Conservation (phyloP, 2,329 filamentous ascomycete genomes). For the Alternaria rosae region DNA sequence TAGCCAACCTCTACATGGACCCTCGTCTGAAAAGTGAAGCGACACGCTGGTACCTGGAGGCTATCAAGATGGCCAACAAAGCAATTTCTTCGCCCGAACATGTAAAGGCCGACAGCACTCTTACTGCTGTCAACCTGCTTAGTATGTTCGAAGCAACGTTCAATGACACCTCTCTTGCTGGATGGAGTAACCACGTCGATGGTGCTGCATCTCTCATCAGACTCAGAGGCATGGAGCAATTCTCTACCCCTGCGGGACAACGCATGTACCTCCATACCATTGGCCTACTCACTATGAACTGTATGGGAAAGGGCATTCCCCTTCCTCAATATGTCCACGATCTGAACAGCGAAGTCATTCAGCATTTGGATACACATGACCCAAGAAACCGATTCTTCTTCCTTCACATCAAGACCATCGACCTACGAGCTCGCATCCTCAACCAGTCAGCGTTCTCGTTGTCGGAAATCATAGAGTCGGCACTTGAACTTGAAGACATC, state of each 20-base stretch:
- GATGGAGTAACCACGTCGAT: constrained; percentile 48
- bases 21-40: constrained; percentile 35
- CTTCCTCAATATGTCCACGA: constrained; percentile 36
- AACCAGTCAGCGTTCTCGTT: constrained; percentile 23
- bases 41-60: constrained; percentile 41
- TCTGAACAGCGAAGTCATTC: constrained; percentile 32
- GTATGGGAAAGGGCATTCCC: constrained; percentile 31
- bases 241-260: constrained; percentile 36
- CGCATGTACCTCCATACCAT: constrained; percentile 45
- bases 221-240: constrained; percentile 41
- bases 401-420: constrained; percentile 35
- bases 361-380: constrained; percentile 29
- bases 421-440: constrained; percentile 38
- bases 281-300: constrained; percentile 37
- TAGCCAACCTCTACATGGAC: constrained; percentile 40
- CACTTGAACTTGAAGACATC: constrained; percentile 33
- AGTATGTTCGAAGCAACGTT: constrained; percentile 46
- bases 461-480: constrained; percentile 31
- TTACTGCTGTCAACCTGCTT: constrained; percentile 36
- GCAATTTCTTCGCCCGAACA: constrained; percentile 37
- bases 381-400: constrained; percentile 40
- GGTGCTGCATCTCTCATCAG: constrained; percentile 44
- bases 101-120: constrained; percentile 41
- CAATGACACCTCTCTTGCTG: constrained; percentile 38
- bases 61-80: constrained; percentile 42